phyloP scores from a whole-genome alignment of 2,329 filamentous ascomycete genomes.

The Colletotrichum horii region DNA sequence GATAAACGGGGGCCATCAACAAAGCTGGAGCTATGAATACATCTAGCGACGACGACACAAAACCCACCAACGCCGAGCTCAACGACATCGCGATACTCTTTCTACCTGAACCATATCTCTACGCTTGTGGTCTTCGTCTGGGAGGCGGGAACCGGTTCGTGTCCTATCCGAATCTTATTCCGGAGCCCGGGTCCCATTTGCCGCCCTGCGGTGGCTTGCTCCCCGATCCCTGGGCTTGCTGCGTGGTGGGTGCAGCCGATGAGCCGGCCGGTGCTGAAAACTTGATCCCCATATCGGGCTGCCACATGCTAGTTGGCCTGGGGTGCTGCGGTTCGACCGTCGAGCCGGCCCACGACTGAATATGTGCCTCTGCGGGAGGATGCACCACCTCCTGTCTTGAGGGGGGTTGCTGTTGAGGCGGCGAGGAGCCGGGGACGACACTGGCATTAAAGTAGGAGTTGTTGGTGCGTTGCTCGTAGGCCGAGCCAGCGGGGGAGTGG shows the following conservation, averaged over 20 bases:
- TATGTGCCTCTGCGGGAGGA: constrained; percentile 50
- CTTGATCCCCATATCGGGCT: constrained; percentile 79
- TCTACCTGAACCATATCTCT: not conserved
- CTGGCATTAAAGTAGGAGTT: constrained; percentile 21
- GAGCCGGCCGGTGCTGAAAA: constrained; percentile 60
- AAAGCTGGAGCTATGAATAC: not conserved
- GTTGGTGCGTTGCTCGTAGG: constrained; percentile 20
- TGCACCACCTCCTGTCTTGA: constrained; percentile 30
- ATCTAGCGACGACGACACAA: not conserved
- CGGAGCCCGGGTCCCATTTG: constrained; percentile 64
- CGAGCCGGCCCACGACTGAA: constrained; percentile 62
- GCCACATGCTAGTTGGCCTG: constrained; percentile 69
- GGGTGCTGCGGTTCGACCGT: constrained; percentile 62
- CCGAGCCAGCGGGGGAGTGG: constrained; percentile 23
- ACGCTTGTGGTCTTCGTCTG: not conserved
- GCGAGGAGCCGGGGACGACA: constrained; percentile 11
- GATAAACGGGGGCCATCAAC: not conserved
- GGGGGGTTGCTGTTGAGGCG: constrained; percentile 9
- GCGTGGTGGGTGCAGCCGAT: constrained; percentile 23
- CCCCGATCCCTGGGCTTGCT: constrained; percentile 19
- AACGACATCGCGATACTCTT: not conserved
- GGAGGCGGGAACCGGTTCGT: not conserved
- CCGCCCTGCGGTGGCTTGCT: constrained; percentile 34
- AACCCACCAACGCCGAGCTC: constrained; percentile 7
- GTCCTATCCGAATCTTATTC: constrained; percentile 59